These are phyloP conservation scores for Imleria badia DNA, from an alignment of 768 basidiomycete species.

Conservation along the genomic window DNA sequence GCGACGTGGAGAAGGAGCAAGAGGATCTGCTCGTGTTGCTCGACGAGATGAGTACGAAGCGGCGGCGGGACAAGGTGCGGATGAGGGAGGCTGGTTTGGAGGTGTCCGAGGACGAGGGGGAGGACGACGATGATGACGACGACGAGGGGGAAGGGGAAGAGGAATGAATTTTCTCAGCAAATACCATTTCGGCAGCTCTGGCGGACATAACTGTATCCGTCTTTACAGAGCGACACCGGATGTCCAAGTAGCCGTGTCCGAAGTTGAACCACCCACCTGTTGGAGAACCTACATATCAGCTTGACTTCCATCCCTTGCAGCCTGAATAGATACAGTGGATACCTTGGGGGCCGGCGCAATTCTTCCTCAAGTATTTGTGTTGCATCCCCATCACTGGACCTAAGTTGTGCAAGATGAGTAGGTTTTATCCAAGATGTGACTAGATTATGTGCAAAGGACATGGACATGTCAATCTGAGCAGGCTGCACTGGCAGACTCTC, in stretches of 20 bases:
- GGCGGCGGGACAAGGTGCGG: slow-evolving; percentile 77
- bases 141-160: slow-evolving; percentile 36
- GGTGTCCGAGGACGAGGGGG: slow-evolving; percentile 91
- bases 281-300: slow-evolving; percentile 3
- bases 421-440: slow-evolving; percentile 78
- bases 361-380: slow-evolving; percentile 64
- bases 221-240: slow-evolving; percentile 11
- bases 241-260: slow-evolving; percentile 22
- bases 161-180: not conserved
- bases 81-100: slow-evolving; percentile 76
- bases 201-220: slow-evolving; percentile 3
- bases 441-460: slow-evolving; percentile 73
- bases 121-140: slow-evolving; percentile 60
- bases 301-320: slow-evolving; percentile 6
- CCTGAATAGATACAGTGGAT: slow-evolving; percentile 19
- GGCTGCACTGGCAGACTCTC: slow-evolving; percentile 72
- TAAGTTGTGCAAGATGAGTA: slow-evolving; percentile 38
- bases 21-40: slow-evolving; percentile 92
- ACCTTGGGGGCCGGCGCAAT: slow-evolving; percentile 73
- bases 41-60: slow-evolving; percentile 87
- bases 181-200: not conserved
- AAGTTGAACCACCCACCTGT: slow-evolving; percentile 1
- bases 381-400: slow-evolving; percentile 30
- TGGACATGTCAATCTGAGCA: slow-evolving; percentile 81
- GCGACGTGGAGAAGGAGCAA: slow-evolving; percentile 92